Conservation (phyloP, 1,284 basidiomycete genomes). For the Apiotrichum laibachii region DNA sequence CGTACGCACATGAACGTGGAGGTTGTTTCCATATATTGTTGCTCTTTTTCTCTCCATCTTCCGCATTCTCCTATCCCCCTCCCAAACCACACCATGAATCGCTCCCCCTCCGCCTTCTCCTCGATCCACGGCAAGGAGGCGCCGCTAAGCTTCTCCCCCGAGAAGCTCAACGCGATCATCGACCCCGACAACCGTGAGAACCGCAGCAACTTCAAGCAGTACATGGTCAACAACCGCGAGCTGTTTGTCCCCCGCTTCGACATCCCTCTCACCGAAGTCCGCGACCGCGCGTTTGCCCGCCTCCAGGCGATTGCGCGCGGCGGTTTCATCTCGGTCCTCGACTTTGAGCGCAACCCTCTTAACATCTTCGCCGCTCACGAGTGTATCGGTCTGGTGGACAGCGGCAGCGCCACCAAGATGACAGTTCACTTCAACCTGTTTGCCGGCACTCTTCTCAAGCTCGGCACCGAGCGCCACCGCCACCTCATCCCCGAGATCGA, state of each 20-base stretch:
- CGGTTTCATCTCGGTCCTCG: constrained; percentile 11
- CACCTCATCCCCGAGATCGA: constrained; percentile 12
- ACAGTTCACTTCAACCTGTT: constrained; percentile 22
- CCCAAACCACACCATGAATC: not conserved
- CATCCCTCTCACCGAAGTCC: constrained; percentile 16
- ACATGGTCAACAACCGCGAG: constrained; percentile 10
- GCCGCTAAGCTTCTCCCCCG: constrained; percentile 8
- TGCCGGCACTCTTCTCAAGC: constrained; percentile 17
- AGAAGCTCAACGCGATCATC: constrained; percentile 16
- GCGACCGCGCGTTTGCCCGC: constrained; percentile 14
- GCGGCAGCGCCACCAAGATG: constrained; percentile 13
- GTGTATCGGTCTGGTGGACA: constrained; percentile 13
- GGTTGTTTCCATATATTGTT: too few relatives aligned
- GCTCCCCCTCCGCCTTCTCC: not conserved
- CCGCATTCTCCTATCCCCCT: too few relatives aligned
- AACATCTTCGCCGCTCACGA: constrained; percentile 22
- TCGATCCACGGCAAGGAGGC: not conserved
- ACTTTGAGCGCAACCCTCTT: constrained; percentile 22
- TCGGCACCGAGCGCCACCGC: constrained; percentile 20
- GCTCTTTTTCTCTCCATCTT: too few relatives aligned
- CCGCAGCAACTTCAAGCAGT: constrained; percentile 11
- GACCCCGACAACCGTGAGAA: constrained; percentile 19
- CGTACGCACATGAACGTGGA: too few relatives aligned
- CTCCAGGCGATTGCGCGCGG: constrained; percentile 5
- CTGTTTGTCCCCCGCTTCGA: constrained; percentile 20